Conservation (phyloP, 2,329 filamentous ascomycete genomes). For the Colletotrichum eremochloae region DNA sequence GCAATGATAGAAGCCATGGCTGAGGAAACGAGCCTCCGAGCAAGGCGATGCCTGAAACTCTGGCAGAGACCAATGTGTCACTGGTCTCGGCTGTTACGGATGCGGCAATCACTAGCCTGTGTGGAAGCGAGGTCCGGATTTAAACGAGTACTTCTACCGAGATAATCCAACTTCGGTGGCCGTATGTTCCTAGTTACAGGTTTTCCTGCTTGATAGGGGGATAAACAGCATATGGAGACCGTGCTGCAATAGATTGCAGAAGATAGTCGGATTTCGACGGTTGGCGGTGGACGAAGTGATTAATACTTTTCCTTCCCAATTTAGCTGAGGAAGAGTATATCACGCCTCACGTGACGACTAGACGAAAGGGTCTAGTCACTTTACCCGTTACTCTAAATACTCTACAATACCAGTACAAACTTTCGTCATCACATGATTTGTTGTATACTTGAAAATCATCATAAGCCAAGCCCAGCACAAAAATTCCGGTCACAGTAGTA, state of each 20-base stretch:
- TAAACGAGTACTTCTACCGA: neutral
- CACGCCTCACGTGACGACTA: neutral
- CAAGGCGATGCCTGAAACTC: neutral
- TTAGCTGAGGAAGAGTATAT: neutral
- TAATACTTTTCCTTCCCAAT: neutral
- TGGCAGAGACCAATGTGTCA: neutral
- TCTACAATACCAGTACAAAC: neutral
- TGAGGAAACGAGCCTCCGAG: neutral
- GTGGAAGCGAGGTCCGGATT: slow-evolving; percentile 1
- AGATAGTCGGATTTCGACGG: neutral
- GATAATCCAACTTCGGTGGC: neutral
- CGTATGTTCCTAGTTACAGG: neutral
- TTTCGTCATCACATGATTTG: neutral
- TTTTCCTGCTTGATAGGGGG: neutral
- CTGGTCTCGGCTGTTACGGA: neutral
- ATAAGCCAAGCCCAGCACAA: neutral
- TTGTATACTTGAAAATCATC: neutral
- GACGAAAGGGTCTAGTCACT: no score
- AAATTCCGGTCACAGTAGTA: neutral
- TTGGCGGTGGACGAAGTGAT: neutral
- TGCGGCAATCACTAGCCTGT: slow-evolving; percentile 3
- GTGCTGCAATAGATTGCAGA: neutral
- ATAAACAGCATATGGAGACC: neutral
- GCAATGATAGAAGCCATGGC: neutral
- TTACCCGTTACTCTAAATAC: neutral